Evolutionary conservation across 495 filamentous ascomycete species (phyloP), one percentile per base, ranked within the genome.

Genomic region (Annulohypoxylon maeteangense): DNA sequence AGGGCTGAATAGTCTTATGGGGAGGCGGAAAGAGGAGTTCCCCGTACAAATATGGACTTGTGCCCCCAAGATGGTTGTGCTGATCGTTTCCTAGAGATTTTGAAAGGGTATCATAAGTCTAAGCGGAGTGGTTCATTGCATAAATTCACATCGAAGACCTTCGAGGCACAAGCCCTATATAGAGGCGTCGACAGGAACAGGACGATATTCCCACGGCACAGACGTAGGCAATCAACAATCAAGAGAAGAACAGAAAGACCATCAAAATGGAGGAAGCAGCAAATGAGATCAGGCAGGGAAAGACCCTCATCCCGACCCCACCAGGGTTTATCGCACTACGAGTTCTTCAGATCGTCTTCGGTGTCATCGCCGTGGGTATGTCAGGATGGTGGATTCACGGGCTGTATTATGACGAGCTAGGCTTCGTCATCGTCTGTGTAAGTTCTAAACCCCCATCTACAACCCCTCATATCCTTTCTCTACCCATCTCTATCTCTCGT

Each of bases 381-480:
- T 75, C 80, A 1, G 83, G 76, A 6, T 72, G 70, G 44, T 75
- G 83, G 40, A 84, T 85, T 48, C 83, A 86, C 54, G 74, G 70
- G 0, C 54, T 68, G n/a, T 81, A 80, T 44, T 68, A 76, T 32
- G 76, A 81, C 29, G 59, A 74, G 14, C 72, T 78, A 29, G 83
- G 82, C 7, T 68, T 80, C 10, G 77, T 79, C 23, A 72, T 83
- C 18, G 81, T 81, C 53, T 79, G 76, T 56, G 84, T 86, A 78
- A 47, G 82, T 77, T 40, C 20, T 22, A 38, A 38, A 14, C 25
- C 47, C 16, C 36, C 29, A 4, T 18, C 38, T n/a, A 22, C 11
- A n/a, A 7, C 2, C 25, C 23, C 4, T 48, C 32, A 25, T n/a
- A n/a, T n/a, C n/a, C 12, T 4, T 12, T 50, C 29, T 18, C 10